Evolutionary conservation across 495 filamentous ascomycete species (phyloP), one percentile per base, ranked within the genome.

Genomic region (Penicillium cataractarum): DNA sequence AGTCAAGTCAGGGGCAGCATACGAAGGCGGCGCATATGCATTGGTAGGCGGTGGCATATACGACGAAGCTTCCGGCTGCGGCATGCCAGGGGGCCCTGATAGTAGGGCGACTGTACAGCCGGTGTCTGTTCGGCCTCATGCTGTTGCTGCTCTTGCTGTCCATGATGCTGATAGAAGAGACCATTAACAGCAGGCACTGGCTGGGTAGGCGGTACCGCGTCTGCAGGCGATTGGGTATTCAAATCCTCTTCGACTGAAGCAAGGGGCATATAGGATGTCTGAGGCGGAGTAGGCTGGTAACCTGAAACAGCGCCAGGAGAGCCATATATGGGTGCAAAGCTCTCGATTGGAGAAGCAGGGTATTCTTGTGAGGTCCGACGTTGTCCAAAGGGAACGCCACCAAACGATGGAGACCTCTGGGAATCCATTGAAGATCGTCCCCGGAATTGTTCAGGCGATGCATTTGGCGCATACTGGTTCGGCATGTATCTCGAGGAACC

Each of bases 401-500:
- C 58, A 53, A 70, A 71, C 10, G 78, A 76, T 13, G 67, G 62
- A 29, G 78, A 80, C 60, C 77, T 69, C 59, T 80, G 79, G n/a
- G 77, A 80, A 55, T 85, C 81, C 50, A 83, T 65, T 3, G 78
- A 83, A 27, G 78, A 75, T 55, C 78, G 71, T 22, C 77, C 71
- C 24, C 76, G 76, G 19, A 71, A 70, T 27, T 83, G 80, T 57
- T 85, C 83, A 24, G 81, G 77, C 3, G 83, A 84, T 0, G 76
- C 78, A 49, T 70, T 78, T 6, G 80, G 79, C 1, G 78, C 81
- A 63, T 83, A 80, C 32, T 79, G 80, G 33, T 68, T 76, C 10
- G 90, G 89, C 37, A 89, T 84, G 75, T 92, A 92, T 54, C 84
- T 83, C 27, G 89, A 90, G 31, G 79, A 75, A 13, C 77, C 76